Conservation (phyloP, 2,329 filamentous ascomycete species). For the Aurifilum marmelostoma region DNA sequence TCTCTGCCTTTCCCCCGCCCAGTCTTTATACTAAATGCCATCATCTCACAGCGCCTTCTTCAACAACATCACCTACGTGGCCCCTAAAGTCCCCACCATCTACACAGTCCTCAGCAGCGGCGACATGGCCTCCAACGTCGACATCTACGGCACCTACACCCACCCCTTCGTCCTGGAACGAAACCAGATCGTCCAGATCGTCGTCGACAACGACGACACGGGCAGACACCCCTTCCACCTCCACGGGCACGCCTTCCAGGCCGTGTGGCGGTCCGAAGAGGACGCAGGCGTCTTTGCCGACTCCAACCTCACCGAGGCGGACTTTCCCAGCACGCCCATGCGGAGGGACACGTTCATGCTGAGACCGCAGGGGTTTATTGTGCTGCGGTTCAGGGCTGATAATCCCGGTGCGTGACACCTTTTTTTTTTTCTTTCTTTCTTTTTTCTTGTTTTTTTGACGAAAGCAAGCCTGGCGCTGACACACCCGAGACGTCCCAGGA, state of each 20-base stretch:
- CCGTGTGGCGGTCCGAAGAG: conserved; percentile 62
- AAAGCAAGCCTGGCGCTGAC: too few species aligned
- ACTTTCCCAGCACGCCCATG: conserved; percentile 61
- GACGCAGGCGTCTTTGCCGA: conserved; percentile 57
- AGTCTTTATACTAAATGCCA: too few species aligned
- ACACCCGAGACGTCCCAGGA: conserved; percentile 38
- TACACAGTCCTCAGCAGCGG: conserved; percentile 73
- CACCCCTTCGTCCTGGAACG: conserved; percentile 70
- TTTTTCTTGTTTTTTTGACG: neutral
- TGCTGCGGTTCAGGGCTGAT: conserved; percentile 68
- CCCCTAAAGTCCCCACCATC: conserved; percentile 76
- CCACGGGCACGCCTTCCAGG: conserved; percentile 77
- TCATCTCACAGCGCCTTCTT: conserved; percentile 55
- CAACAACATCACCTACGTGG: conserved; percentile 77
- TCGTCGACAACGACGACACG: conserved; percentile 76
- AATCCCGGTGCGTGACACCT: conserved; percentile 57
- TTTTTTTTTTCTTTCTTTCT: neutral
- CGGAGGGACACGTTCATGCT: conserved; percentile 71
- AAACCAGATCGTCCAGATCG: conserved; percentile 70
- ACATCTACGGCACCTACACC: conserved; percentile 68
- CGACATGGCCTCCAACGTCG: conserved; percentile 59
- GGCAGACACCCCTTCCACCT: conserved; percentile 77
- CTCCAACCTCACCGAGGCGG: conserved; percentile 46
- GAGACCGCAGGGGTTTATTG: conserved; percentile 66
- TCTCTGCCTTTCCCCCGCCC: too few species aligned